phyloP scores from a whole-genome alignment of 192 early-diverging fungal species.

The Lobosporangium transversale region DNA sequence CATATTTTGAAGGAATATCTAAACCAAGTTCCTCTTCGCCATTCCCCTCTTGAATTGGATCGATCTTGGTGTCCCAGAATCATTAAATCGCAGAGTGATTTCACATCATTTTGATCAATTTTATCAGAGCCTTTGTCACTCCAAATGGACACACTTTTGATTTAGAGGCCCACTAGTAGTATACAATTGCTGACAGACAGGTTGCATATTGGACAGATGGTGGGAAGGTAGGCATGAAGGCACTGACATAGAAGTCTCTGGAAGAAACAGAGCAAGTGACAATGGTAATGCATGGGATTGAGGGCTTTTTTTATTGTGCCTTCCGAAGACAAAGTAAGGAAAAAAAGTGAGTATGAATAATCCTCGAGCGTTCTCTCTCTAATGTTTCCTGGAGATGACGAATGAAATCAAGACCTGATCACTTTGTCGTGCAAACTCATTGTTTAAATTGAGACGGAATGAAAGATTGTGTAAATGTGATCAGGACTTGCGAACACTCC shows the following conservation, averaged over 20 bases:
- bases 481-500: too few relatives aligned
- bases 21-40: too few relatives aligned
- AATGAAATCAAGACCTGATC: background rate
- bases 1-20: too few relatives aligned
- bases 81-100: background rate
- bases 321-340: background rate
- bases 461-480: too few relatives aligned
- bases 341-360: background rate
- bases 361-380: background rate
- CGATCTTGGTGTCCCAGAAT: background rate
- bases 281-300: background rate
- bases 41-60: too few relatives aligned
- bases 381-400: background rate
- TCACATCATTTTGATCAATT: too few relatives aligned
- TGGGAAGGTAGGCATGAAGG: background rate
- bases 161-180: background rate
- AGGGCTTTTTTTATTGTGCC: background rate
- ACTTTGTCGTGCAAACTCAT: too few relatives aligned
- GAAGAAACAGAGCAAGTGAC: background rate
- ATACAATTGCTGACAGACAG: background rate
- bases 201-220: background rate
- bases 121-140: background rate
- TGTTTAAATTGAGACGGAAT: too few relatives aligned
- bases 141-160: background rate
- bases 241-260: background rate